These are phyloP conservation scores for Luffa aegyptiaca DNA, from an alignment of 306 rosid genomes.

Conservation along the genomic window DNA sequence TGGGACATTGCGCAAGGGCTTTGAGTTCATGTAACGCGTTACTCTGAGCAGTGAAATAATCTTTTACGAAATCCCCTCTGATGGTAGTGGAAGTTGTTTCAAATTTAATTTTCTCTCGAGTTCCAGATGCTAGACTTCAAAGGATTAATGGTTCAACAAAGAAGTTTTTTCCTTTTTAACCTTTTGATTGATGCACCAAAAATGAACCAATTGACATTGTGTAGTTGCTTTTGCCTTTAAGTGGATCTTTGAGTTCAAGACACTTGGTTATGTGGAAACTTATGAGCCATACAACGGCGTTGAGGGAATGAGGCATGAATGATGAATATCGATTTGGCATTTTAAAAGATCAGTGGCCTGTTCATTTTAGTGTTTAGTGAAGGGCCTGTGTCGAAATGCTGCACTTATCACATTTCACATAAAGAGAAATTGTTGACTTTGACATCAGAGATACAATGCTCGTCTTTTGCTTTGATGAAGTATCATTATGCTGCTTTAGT, in stretches of 20 bases:
- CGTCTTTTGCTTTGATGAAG: not conserved
- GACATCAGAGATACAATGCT: not conserved
- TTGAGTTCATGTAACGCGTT: slow-evolving; percentile 26
- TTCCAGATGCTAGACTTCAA: not conserved
- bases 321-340: not conserved
- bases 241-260: not conserved
- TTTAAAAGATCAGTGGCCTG: not conserved
- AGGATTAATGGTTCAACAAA: not conserved
- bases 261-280: not conserved
- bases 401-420: not conserved
- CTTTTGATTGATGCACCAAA: not conserved
- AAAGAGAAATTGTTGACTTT: not conserved
- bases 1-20: slow-evolving; percentile 52
- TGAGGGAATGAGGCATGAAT: not conserved
- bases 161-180: not conserved
- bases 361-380: not conserved
- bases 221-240: not conserved
- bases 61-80: slow-evolving; percentile 32
- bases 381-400: not conserved
- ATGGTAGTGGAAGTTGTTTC: slow-evolving; percentile 21
- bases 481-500: not conserved
- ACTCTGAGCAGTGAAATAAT: not conserved
- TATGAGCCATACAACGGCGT: not conserved
- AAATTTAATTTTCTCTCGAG: not conserved
- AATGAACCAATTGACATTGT: not conserved